Percentiles rank a stretch among this genome's conserved stretches.
phyloP scores from a whole-genome alignment of 1,284 basidiomycete species.

The Tilletia caries region DNA sequence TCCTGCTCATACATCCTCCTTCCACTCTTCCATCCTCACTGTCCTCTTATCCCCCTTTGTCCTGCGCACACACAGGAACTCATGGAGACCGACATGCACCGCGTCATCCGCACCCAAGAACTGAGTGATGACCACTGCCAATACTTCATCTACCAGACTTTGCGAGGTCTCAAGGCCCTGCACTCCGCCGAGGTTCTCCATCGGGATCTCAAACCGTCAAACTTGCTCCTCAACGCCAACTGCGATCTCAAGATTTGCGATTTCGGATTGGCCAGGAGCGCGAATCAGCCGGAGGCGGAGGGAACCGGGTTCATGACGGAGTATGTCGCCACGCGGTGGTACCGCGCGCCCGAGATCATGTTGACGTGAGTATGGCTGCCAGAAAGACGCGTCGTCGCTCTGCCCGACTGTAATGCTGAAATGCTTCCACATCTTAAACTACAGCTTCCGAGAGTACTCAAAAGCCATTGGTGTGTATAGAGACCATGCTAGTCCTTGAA shows the following conservation, averaged over 20 bases:
- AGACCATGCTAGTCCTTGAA: too few relatives aligned
- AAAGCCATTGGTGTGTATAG: conserved; percentile 45
- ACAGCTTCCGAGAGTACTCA: conserved; percentile 51
- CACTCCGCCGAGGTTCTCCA: conserved; percentile 52
- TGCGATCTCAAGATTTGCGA: conserved; percentile 54
- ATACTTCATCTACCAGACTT: conserved; percentile 82
- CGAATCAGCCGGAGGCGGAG: conserved; percentile 48
- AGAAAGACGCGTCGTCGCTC: background rate
- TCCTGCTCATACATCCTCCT: conserved; percentile 2
- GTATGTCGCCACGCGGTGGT: conserved; percentile 54
- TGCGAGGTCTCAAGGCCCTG: conserved; percentile 53
- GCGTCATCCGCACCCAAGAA: conserved; percentile 51
- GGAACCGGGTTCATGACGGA: conserved; percentile 54
- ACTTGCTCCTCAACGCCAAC: conserved; percentile 50
- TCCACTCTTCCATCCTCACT: background rate
- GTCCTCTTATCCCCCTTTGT: background rate
- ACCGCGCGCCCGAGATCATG: conserved; percentile 53
- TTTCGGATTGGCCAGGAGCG: conserved; percentile 52
- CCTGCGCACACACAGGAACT: conserved; percentile 38
- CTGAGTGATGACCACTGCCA: conserved; percentile 68
- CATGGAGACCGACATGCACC: conserved; percentile 53
- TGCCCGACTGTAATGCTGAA: background rate
- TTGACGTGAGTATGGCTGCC: conserved; percentile 31
- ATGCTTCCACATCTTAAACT: background rate
- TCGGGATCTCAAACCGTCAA: conserved; percentile 50